A percentile compares a stretch with the other conserved stretches of the same genome.
phyloP scores from a whole-genome alignment of 768 basidiomycete genomes.

The Basidioascus undulatus region DNA sequence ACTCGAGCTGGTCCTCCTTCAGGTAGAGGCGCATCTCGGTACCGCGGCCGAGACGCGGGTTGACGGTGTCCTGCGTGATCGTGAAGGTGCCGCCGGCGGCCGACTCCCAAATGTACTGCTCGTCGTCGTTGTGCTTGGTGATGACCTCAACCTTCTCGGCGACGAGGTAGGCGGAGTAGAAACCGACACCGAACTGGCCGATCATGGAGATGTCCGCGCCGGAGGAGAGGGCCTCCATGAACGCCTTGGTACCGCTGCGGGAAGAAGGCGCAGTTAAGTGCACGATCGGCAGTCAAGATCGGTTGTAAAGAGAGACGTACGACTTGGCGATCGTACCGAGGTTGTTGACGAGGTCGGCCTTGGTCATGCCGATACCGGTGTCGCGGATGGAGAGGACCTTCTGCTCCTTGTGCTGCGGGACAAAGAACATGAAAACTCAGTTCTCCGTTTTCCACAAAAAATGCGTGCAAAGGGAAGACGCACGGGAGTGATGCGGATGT shows the following conservation, averaged over 20 bases:
- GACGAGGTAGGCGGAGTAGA: constrained; percentile 99
- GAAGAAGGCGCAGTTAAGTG: too few relatives aligned
- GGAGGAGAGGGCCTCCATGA: constrained; percentile 82
- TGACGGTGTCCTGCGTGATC: constrained; percentile 77
- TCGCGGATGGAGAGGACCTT: constrained; percentile 77
- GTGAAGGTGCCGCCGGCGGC: constrained; percentile 98
- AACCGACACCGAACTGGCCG: constrained; percentile 87
- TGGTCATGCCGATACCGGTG: constrained; percentile 98
- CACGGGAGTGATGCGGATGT: constrained; percentile 78
- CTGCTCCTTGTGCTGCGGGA: constrained; percentile 95
- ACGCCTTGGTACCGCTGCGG: constrained; percentile 55
- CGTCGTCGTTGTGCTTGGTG: constrained; percentile 99
- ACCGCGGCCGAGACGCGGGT: constrained; percentile 78
- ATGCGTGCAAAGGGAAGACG: too few relatives aligned
- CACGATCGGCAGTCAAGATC: too few relatives aligned
- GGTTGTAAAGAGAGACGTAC: too few relatives aligned
- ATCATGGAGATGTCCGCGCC: constrained; percentile 46
- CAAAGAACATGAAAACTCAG: too few relatives aligned
- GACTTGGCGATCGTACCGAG: constrained; percentile 88
- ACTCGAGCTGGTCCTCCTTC: constrained; percentile 97
- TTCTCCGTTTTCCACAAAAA: too few relatives aligned
- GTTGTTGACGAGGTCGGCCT: constrained; percentile 99
- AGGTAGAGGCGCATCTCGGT: constrained; percentile 74
- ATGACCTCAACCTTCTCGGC: constrained; percentile 96
- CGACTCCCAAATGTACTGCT: constrained; percentile 99